Conservation (phyloP, 345 rosid genomes). For the Arabis alpina region DNA sequence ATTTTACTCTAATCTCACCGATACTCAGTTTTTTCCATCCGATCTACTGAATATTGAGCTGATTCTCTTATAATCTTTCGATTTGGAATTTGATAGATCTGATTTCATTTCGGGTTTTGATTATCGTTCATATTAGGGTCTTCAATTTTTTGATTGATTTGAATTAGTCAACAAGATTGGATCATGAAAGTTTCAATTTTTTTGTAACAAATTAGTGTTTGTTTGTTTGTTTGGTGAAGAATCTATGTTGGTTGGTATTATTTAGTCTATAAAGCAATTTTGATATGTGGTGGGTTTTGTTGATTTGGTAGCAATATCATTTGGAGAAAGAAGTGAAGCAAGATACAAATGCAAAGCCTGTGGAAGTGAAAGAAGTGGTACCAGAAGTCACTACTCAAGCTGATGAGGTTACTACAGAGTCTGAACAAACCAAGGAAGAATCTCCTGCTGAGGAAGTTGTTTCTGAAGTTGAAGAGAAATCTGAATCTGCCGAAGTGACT, state of each 20-base stretch:
- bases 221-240: neutral
- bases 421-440: constrained; percentile 49
- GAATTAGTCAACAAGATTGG: constrained; percentile 31
- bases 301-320: constrained; percentile 63
- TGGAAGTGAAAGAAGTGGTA: constrained; percentile 57
- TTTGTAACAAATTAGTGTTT: too few relatives aligned
- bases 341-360: constrained; percentile 50
- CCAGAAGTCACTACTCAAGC: constrained; percentile 49
- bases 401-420: constrained; percentile 48
- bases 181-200: neutral
- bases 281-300: constrained; percentile 2
- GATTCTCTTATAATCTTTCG: neutral
- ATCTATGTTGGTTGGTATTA: neutral
- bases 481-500: constrained; percentile 47
- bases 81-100: constrained; percentile 22
- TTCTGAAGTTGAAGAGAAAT: constrained; percentile 40
- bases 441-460: constrained; percentile 44
- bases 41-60: constrained; percentile 28
- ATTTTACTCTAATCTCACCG: constrained; percentile 5
- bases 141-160: constrained; percentile 7
- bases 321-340: constrained; percentile 69
- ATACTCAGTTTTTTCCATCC: constrained; percentile 17
- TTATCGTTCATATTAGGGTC: neutral
- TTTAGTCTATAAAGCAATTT: neutral
- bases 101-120: constrained; percentile 21